These are phyloP conservation scores for Cornus florida DNA, from an alignment of 148 eudicot species.

Conservation along the genomic window DNA sequence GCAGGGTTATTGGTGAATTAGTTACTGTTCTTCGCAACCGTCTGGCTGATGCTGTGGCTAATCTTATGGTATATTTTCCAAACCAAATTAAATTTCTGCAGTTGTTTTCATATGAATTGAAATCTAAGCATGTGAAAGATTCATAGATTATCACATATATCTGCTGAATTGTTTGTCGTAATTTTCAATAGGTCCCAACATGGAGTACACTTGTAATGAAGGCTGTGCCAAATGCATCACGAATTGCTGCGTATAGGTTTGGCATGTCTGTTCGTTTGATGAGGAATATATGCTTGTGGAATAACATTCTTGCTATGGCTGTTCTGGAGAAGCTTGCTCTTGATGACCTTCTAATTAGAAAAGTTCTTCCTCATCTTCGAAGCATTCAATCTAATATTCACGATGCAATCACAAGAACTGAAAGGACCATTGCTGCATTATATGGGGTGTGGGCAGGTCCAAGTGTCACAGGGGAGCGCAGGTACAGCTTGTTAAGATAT, in stretches of 20 bases:
- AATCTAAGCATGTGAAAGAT: background rate
- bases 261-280: conserved; percentile 82
- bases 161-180: background rate
- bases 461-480: conserved; percentile 57
- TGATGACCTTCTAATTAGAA: conserved; percentile 73
- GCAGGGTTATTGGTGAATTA: conserved; percentile 66
- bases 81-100: background rate
- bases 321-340: conserved; percentile 80
- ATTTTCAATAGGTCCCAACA: conserved; percentile 65
- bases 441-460: conserved; percentile 82
- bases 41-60: conserved; percentile 67
- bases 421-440: conserved; percentile 73
- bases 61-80: conserved; percentile 56
- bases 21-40: conserved; percentile 66
- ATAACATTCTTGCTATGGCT: conserved; percentile 66
- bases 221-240: conserved; percentile 84
- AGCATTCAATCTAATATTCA: conserved; percentile 70
- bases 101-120: background rate
- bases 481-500: conserved; percentile 35
- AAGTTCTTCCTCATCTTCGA: conserved; percentile 81
- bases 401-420: conserved; percentile 82
- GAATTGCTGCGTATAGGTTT: conserved; percentile 81
- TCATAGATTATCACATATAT: background rate
- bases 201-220: conserved; percentile 78
- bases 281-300: conserved; percentile 90